Percentiles rank a stretch among this genome's conserved stretches.
Conservation (phyloP, 768 basidiomycete species). For the Lyophyllum decastes region DNA sequence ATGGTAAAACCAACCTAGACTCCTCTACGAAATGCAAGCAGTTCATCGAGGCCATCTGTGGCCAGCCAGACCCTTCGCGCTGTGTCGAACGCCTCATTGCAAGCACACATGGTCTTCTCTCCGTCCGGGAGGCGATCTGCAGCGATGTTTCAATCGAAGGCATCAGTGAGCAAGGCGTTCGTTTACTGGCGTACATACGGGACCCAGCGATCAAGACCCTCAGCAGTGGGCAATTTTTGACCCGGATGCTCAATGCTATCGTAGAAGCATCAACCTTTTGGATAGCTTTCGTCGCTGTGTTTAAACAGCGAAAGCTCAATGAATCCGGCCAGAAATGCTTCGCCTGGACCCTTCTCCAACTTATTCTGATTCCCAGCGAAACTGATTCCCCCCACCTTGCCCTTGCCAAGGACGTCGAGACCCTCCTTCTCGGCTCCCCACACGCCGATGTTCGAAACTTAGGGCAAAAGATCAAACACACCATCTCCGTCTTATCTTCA, state of each 20-base stretch:
- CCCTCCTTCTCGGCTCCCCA: slow-evolving; percentile 27
- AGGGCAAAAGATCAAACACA: slow-evolving; percentile 22
- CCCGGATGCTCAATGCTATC: slow-evolving; percentile 35
- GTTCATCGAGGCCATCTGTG: slow-evolving; percentile 44
- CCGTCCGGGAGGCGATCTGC: slow-evolving; percentile 38
- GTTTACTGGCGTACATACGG: slow-evolving; percentile 36
- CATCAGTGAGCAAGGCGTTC: slow-evolving; percentile 35
- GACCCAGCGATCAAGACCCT: slow-evolving; percentile 30
- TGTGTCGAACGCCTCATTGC: slow-evolving; percentile 37
- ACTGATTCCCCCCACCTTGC: slow-evolving; percentile 30
- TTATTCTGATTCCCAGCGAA: slow-evolving; percentile 25
- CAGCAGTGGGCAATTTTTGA: slow-evolving; percentile 37
- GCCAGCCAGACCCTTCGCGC: slow-evolving; percentile 33
- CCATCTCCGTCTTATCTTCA: slow-evolving; percentile 25
- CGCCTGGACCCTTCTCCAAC: slow-evolving; percentile 37
- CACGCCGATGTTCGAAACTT: slow-evolving; percentile 22
- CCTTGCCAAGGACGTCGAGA: slow-evolving; percentile 14
- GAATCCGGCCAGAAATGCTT: slow-evolving; percentile 30
- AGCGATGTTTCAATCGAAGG: slow-evolving; percentile 32
- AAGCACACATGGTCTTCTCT: slow-evolving; percentile 31
- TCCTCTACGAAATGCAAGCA: slow-evolving; percentile 21
- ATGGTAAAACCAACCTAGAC: background rate
- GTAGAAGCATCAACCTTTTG: slow-evolving; percentile 49
- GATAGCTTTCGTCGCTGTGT: slow-evolving; percentile 32
- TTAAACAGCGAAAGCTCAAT: slow-evolving; percentile 25